Conservation (phyloP, 371 early-diverging fungal genomes). For the Circinella umbellata region DNA sequence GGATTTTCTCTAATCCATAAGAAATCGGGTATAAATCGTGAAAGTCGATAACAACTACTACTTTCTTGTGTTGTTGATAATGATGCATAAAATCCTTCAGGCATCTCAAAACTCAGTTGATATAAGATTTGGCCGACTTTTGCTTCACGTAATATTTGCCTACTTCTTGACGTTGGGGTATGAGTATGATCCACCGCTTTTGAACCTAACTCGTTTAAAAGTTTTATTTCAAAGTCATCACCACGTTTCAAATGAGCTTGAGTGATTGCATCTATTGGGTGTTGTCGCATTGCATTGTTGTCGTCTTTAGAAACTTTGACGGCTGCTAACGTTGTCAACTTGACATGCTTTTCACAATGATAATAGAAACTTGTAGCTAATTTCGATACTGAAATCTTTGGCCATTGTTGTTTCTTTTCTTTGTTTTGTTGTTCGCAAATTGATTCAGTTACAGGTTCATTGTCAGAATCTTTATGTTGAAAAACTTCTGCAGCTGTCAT, state of each 20-base stretch:
- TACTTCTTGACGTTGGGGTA: constrained; percentile 32
- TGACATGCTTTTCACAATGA: constrained; percentile 30
- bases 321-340: neutral
- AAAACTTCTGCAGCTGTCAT: no score
- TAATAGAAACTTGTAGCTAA: constrained; percentile 23
- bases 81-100: constrained; percentile 36
- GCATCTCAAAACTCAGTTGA: constrained; percentile 46
- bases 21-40: constrained; percentile 56
- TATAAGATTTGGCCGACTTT: constrained; percentile 45
- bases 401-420: neutral
- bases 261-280: neutral
- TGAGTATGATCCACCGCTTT: constrained; percentile 41
- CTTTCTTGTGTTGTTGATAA: neutral
- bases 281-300: constrained; percentile 15
- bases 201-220: constrained; percentile 26
- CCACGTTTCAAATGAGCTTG: constrained; percentile 23
- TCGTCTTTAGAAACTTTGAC: neutral
- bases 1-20: constrained; percentile 44
- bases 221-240: constrained; percentile 31
- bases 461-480: no score
- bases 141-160: constrained; percentile 33
- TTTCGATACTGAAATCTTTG: constrained; percentile 20
- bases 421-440: no score
- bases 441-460: no score
- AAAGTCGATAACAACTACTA: constrained; percentile 34